A percentile compares a stretch with the other conserved stretches of the same genome.
Conservation (phyloP, 2,329 filamentous ascomycete genomes). For the Triangularia setosa region DNA sequence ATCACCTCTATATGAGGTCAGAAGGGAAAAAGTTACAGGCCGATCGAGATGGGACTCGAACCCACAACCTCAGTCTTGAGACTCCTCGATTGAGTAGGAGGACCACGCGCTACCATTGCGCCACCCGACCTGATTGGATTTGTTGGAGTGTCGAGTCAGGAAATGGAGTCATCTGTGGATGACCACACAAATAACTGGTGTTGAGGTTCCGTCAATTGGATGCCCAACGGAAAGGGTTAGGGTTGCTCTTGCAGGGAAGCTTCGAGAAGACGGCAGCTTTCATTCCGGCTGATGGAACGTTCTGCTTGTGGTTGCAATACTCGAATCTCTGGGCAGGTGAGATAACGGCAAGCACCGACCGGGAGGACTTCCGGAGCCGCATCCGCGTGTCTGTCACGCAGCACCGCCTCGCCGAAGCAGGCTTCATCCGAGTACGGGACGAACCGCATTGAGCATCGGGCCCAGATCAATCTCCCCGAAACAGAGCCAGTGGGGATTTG, state of each 20-base stretch:
- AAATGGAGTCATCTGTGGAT: background rate
- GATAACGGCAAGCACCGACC: background rate
- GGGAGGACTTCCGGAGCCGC: background rate
- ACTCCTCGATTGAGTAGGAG: conserved; percentile 1
- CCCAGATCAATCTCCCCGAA: background rate
- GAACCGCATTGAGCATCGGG: background rate
- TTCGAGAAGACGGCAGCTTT: background rate
- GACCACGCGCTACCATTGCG: conserved; percentile 11
- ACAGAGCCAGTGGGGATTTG: background rate
- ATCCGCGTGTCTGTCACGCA: background rate
- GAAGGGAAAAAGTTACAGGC: background rate
- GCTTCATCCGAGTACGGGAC: background rate
- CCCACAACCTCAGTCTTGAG: conserved; percentile 10
- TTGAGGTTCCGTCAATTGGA: background rate
- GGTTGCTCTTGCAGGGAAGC: background rate
- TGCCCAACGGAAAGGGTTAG: background rate
- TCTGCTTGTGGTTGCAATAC: background rate
- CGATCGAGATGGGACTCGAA: conserved; percentile 11
- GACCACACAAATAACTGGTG: background rate
- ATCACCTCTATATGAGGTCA: background rate
- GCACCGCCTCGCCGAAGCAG: background rate
- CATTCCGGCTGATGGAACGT: background rate
- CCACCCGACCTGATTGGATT: conserved; percentile 1
- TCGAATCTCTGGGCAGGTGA: too few species aligned
- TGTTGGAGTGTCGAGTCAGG: background rate